Evolutionary conservation across 1,139 yeast genomes (phyloP), one percentile per base, ranked within the genome.

Genomic region (Candida albicans): DNA sequence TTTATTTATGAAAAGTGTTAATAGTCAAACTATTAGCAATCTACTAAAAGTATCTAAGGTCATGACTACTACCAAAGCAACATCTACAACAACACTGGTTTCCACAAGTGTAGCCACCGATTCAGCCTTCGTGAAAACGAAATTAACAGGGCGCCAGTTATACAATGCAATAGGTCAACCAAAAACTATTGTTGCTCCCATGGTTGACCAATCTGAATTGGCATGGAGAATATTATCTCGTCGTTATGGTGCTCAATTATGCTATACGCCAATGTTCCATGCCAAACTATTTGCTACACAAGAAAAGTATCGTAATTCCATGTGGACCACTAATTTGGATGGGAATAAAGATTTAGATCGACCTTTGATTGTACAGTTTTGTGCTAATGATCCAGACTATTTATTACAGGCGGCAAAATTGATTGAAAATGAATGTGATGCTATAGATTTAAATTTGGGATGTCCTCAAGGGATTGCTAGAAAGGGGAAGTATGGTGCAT

Each of bases 391-490:
- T 57, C 93, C 97, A 0, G 95, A 88, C 6, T 82, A 82, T 53
- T 69, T 91, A 33, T 65, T 90, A n/a, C 65, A 76, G 41, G 97
- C 97, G 1, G 96, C 96, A 1, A 75, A 77, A 52, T 66, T 73
- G n/a, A 93, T 90, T 3, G 87, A 84, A 53, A 87, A 84, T 45
- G 76, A 80, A 52, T 91, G 97, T 65, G 99, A 93, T 68, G 99
- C 98, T 0, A 95, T 93, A 12, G 99, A 93, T 65, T 74, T 93
- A 52, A 93, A 93, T 58, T 72, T 95, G 48, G 99, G 99, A 0
- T 95, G 99, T 62, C 99, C 99, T 0, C 99, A 95, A 65, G 97
- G 97, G 1, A 95, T 95, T 48, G 99, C 99, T 0, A 79, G 78
- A 50, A 87, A 89, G 62, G 99, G 99, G 0, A 85, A 87, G 53